Base-by-base conservation (phyloP, 1,284 basidiomycete genomes). In the Exobasidium cylindrosporum region DNA sequence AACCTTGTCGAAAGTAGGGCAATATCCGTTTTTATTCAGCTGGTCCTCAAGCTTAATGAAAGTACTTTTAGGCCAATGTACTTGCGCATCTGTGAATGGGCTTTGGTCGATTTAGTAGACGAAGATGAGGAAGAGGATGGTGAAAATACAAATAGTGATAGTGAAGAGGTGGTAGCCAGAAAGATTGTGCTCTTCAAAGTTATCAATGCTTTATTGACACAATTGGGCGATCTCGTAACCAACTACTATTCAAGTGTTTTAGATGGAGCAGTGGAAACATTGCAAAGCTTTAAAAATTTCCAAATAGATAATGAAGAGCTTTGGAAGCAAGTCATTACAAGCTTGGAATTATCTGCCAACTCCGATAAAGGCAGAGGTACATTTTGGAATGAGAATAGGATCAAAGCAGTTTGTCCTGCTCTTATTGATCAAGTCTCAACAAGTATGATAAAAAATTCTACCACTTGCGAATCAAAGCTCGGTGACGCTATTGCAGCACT, bases 41-140 rank as follows among this genome's bases (percentile, higher is more conserved):
- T 97, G 17, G 90, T 94, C 10, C 86, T 92, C 66, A 97, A 97
- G 81, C 84, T 99, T 57, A 97, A 95, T 74, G 96, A 98, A 76
- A 86, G 87, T 0, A 86, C 89, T 0, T 97, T 99, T 87, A 87
- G 88, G 69, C 95, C 95, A 1, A 82, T 97, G 21, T 96, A 97
- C 84, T 87, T 93, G 64, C 88, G 88, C 65, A 82, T 94, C 68
- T 94, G 91, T 76, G 95, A 99, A 80, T 99, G 96, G 95, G 92
- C 92, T 0, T 94, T 94, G 7, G 80, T 85, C 55, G 84, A 84
- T 58, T 77, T 83, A 23, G 68, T 80, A 67, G 84, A 83, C 1
- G 83, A 84, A 4, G 68, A 65, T 43, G 66, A 69, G n/a, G 67
- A 46, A 7, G 17, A 55, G 5, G 14, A 3, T 32, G 21, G 23